Base-by-base conservation (phyloP, 108 stramenopile species). In the Tribonema minus region DNA sequence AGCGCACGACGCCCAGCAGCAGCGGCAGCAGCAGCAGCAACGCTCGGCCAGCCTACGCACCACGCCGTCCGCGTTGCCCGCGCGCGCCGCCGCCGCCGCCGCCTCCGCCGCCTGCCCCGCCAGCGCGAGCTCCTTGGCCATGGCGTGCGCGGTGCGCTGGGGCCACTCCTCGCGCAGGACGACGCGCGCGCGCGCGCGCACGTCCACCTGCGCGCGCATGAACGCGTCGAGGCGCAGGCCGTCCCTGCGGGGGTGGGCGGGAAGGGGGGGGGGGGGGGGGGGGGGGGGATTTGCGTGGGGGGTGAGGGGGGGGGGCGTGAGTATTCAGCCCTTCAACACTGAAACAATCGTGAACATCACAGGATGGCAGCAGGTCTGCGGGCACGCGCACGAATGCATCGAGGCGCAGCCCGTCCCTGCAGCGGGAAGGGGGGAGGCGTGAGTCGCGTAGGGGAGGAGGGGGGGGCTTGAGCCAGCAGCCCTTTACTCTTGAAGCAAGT, bases 221-320 rank as follows among this genome's bases (percentile, higher is more conserved):
- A 87, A 88, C 36, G 68, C 85, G n/a, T 81, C 87, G 20, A 87
- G 64, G 36, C 81, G 46, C 9, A 70, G 58, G 6, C 71, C 37
- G 46, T 36, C 69, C 59, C 85, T 84, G 68, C 3, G 2, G 61
- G 1, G 0, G 0, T 28, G 4, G 9, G 66, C 7, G 25, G 26
- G 12, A 67, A 38, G 12, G n/a, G 26, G 4, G 7, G 7, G 6
- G 3, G 61, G 4, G 4, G 61, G 25, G 27, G 23, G 20, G 61
- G 61, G 61, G 6, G 23, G 61, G 61, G 25, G 12, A 15, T 20
- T 54, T 15, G 20, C 1, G 15, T 23, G 20, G 20, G 63, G 1
- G 26, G 20, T 2, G 2, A 5, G 25, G 4, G 15, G 63, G 3
- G 3, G 20, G 1, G n/a, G n/a, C 26, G 20, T 27, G 27, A 3